Evolutionary conservation across 1,284 basidiomycete species (phyloP).

Genomic region (Sporisorium sorghi): DNA sequence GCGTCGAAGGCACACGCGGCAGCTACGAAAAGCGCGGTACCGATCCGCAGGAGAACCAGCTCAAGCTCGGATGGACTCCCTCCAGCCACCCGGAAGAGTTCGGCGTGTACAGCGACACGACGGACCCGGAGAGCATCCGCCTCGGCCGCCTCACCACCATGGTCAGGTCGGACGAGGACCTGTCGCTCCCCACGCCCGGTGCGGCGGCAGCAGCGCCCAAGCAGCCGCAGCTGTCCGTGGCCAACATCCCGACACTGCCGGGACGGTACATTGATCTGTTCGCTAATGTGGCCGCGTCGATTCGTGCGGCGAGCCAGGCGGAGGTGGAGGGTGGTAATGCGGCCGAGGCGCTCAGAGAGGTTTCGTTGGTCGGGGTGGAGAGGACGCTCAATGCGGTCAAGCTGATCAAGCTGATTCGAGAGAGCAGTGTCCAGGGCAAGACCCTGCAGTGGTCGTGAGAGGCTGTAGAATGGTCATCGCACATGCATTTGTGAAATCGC

Average conservation of each 20-base stretch:
- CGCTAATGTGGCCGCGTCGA: constrained; percentile 58
- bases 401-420: constrained; percentile 55
- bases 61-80: constrained; percentile 64
- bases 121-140: constrained; percentile 49
- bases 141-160: constrained; percentile 60
- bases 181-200: constrained; percentile 23
- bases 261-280: constrained; percentile 65
- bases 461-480: background rate
- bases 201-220: constrained; percentile 29
- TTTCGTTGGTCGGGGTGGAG: constrained; percentile 46
- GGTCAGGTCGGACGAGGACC: constrained; percentile 28
- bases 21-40: constrained; percentile 64
- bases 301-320: constrained; percentile 49
- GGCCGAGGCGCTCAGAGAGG: constrained; percentile 27
- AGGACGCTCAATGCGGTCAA: constrained; percentile 55
- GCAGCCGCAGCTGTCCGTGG: constrained; percentile 55
- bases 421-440: constrained; percentile 55
- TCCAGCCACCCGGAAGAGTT: constrained; percentile 57
- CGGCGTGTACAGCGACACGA: constrained; percentile 55
- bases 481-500: constrained; percentile 6
- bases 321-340: constrained; percentile 25
- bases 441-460: constrained; percentile 43
- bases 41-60: constrained; percentile 67
- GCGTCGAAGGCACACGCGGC: constrained; percentile 61
- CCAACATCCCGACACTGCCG: constrained; percentile 62